Conservation (phyloP, 805 yeast species). For the Myxozyma vanderwaltii region DNA sequence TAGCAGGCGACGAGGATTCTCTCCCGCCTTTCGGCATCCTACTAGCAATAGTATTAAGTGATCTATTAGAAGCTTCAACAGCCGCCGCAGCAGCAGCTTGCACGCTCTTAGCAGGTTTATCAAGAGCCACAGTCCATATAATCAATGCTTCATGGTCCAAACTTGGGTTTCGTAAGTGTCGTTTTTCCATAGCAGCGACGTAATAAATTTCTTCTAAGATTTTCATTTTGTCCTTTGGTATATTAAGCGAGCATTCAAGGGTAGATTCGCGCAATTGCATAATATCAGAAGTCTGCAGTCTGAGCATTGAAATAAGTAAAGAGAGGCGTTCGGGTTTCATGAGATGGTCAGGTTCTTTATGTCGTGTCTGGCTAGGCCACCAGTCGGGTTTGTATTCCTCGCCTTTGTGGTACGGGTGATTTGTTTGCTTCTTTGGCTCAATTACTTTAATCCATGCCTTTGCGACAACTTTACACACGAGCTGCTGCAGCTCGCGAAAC, state of each 20-base stretch:
- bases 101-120: neutral
- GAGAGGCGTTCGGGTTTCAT: constrained; percentile 57
- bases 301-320: constrained; percentile 46
- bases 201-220: constrained; percentile 34
- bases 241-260: constrained; percentile 15
- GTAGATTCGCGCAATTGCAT: constrained; percentile 27
- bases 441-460: constrained; percentile 67
- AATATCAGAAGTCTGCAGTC: constrained; percentile 9
- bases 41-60: constrained; percentile 5
- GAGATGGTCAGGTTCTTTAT: constrained; percentile 75
- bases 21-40: neutral
- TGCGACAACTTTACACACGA: constrained; percentile 61
- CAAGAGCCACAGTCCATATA: constrained; percentile 16
- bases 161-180: constrained; percentile 2
- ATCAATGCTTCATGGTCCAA: neutral
- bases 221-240: constrained; percentile 24
- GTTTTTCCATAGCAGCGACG: constrained; percentile 31
- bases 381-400: constrained; percentile 57
- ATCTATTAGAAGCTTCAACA: constrained; percentile 12
- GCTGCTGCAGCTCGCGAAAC: constrained; percentile 48
- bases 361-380: constrained; percentile 69
- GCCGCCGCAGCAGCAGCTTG: constrained; percentile 18
- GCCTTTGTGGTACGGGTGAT: constrained; percentile 61
- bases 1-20: neutral
- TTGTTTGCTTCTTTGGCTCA: constrained; percentile 68